Evolutionary conservation across 139 green algal genomes (phyloP).

Genomic region (Closterium sp.): DNA sequence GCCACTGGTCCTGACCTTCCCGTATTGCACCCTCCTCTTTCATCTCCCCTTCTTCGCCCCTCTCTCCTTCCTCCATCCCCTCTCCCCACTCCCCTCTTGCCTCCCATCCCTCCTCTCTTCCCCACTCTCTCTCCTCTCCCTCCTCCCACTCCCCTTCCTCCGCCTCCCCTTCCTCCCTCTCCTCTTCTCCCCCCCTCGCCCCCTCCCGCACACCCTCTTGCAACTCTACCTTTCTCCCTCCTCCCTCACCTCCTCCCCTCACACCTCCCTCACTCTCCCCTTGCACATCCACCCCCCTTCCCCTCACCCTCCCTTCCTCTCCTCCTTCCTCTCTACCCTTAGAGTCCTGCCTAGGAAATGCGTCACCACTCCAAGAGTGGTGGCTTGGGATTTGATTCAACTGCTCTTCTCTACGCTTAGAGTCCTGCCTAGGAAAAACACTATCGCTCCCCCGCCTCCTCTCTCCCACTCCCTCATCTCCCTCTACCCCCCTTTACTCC

Average conservation of each 20-base stretch:
- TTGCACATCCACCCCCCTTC: too few species aligned
- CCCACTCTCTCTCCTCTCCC: not conserved
- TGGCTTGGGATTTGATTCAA: too few species aligned
- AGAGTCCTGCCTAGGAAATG: too few species aligned
- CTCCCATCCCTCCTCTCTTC: not conserved
- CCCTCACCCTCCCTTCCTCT: too few species aligned
- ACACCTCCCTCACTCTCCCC: not conserved
- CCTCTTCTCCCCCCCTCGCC: not conserved
- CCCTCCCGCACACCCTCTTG: not conserved
- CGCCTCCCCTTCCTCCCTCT: not conserved
- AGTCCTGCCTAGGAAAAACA: too few species aligned
- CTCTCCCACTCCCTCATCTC: not conserved
- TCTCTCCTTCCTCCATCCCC: not conserved
- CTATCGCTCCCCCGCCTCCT: not conserved
- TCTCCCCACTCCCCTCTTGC: not conserved
- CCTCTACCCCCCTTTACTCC: not conserved
- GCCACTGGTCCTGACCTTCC: not conserved
- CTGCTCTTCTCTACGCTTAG: too few species aligned
- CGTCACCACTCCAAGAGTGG: too few species aligned
- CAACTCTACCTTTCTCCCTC: not conserved
- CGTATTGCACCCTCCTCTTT: too few species aligned
- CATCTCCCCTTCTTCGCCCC: not conserved
- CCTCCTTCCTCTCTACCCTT: too few species aligned
- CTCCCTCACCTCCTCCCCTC: not conserved
- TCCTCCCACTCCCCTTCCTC: not conserved